Evolutionary conservation across 805 yeast species (phyloP).

Genomic region (Kregervanrija pseudodelftensis): DNA sequence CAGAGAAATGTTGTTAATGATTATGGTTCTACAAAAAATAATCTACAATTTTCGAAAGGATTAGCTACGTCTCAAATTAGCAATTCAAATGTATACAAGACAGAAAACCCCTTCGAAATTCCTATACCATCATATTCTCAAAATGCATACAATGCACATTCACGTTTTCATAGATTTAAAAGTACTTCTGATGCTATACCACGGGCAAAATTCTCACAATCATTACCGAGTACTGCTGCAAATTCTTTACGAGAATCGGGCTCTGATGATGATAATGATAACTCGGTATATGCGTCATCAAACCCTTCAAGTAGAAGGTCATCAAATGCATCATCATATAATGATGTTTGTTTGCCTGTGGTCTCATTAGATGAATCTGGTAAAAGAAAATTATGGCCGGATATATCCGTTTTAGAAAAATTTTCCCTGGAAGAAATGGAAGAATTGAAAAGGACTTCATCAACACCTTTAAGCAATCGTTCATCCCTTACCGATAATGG

Average conservation of each 20-base stretch:
- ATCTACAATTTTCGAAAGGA: too few relatives aligned
- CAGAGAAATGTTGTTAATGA: too few relatives aligned
- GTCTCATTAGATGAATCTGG: conserved; percentile 38
- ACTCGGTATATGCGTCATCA: conserved; percentile 34
- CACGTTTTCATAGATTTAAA: not conserved
- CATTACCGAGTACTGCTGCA: conserved; percentile 1
- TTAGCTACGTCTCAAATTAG: not conserved
- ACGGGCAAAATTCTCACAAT: not conserved
- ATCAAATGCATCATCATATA: conserved; percentile 66
- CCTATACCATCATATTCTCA: not conserved
- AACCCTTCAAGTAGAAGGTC: conserved; percentile 58
- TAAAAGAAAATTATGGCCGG: conserved; percentile 66
- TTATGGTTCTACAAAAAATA: too few relatives aligned
- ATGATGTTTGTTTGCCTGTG: conserved; percentile 88
- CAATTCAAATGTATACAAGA: conserved; percentile 4
- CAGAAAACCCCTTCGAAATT: conserved; percentile 14
- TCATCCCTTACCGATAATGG: conserved; percentile 11
- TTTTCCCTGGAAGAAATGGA: conserved; percentile 64
- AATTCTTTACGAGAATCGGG: conserved; percentile 4
- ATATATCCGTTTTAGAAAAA: conserved; percentile 64
- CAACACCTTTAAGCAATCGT: conserved; percentile 20
- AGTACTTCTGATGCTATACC: too few relatives aligned
- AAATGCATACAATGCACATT: not conserved
- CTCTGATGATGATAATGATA: conserved; percentile 11
- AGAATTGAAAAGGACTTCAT: conserved; percentile 20